Percentiles rank a stretch among this genome's conserved stretches.
Evolutionary conservation across 139 green algal species (phyloP).

Genomic region (Bryopsis sp.): DNA sequence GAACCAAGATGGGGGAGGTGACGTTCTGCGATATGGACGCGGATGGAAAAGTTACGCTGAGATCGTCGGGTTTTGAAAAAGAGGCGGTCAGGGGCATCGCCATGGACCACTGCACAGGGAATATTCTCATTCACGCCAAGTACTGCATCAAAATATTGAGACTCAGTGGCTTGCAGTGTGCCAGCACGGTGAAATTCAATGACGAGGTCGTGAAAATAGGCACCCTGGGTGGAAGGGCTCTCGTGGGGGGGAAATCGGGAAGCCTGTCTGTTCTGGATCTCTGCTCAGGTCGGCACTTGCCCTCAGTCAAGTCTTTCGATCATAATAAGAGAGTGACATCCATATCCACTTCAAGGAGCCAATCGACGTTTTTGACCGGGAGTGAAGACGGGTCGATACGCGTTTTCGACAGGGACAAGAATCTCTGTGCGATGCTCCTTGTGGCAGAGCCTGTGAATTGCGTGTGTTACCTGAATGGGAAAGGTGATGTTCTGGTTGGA

Average conservation of each 20-base stretch:
- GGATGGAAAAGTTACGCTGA: not conserved
- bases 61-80: not conserved
- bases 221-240: not conserved
- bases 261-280: not conserved
- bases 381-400: not conserved
- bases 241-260: not conserved
- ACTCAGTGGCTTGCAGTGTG: not conserved
- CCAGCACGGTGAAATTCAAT: not conserved
- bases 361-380: not conserved
- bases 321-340: not conserved
- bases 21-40: not conserved
- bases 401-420: not conserved
- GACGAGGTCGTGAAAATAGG: not conserved
- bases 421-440: not conserved
- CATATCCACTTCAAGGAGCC: not conserved
- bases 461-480: not conserved
- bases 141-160: not conserved
- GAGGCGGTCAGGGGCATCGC: not conserved
- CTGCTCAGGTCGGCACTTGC: not conserved
- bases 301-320: not conserved
- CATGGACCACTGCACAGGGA: not conserved
- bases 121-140: not conserved
- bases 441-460: not conserved
- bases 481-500: not conserved
- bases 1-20: not conserved